Conservation (phyloP, 805 yeast genomes). For the Saturnispora sanitii region DNA sequence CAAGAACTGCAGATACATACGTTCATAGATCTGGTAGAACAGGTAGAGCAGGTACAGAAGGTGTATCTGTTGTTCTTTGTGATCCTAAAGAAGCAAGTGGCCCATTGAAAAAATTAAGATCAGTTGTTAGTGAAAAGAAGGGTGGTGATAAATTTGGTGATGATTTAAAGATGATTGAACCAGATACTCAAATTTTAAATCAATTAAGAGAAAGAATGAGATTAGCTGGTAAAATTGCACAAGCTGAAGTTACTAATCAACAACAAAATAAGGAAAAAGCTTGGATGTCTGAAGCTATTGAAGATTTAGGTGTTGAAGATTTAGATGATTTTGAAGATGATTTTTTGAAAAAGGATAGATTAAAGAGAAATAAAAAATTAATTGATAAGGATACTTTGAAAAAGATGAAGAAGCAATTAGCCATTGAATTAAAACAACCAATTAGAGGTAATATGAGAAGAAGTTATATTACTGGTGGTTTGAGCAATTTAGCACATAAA, state of each 20-base stretch:
- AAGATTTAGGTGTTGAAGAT: conserved; percentile 77
- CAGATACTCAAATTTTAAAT: conserved; percentile 63
- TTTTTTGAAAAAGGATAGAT: conserved; percentile 51
- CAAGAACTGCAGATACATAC: conserved; percentile 88
- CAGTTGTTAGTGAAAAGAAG: conserved; percentile 29
- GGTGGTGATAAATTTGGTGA: conserved; percentile 24
- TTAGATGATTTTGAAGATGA: conserved; percentile 61
- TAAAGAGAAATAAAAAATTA: conserved; percentile 42
- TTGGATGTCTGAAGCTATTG: conserved; percentile 88
- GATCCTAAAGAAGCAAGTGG: conserved; percentile 92
- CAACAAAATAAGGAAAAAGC: conserved; percentile 51
- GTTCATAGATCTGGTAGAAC: conserved; percentile 97
- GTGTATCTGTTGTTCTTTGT: conserved; percentile 90
- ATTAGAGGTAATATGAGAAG: conserved; percentile 55
- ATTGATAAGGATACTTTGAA: conserved; percentile 41
- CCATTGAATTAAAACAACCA: conserved; percentile 40
- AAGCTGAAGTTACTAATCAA: conserved; percentile 50
- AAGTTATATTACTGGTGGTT: conserved; percentile 72
- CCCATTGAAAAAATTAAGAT: conserved; percentile 68
- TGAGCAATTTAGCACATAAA: conserved; percentile 67
- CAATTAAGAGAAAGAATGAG: conserved; percentile 62
- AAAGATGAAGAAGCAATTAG: conserved; percentile 41
- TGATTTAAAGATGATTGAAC: conserved; percentile 59
- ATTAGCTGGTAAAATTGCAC: conserved; percentile 68
- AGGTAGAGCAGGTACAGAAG: conserved; percentile 90